These are phyloP conservation scores for Trichothecium sympodiale DNA, from an alignment of 2,329 filamentous ascomycete genomes.

Conservation along the genomic window DNA sequence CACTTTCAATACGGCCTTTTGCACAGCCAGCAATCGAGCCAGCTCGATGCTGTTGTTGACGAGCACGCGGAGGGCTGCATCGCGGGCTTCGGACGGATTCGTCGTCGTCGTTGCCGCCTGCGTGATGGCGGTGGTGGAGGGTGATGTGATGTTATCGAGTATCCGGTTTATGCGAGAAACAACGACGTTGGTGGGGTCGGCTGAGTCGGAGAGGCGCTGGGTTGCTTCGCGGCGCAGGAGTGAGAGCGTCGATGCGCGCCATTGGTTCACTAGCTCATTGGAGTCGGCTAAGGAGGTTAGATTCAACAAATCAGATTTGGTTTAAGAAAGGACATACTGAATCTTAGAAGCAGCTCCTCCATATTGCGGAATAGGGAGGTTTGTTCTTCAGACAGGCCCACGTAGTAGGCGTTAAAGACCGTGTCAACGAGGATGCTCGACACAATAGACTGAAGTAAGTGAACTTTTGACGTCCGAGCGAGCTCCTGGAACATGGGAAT, in stretches of 20 bases:
- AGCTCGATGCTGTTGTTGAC: slow-evolving; percentile 43
- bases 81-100: slow-evolving; percentile 29
- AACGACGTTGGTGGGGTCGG: slow-evolving; percentile 28
- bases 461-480: slow-evolving; percentile 38
- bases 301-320: background rate
- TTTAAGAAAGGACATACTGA: slow-evolving; percentile 13
- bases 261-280: slow-evolving; percentile 48
- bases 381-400: slow-evolving; percentile 47
- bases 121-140: slow-evolving; percentile 19
- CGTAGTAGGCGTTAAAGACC: slow-evolving; percentile 52
- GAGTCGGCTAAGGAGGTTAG: slow-evolving; percentile 22
- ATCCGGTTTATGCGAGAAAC: slow-evolving; percentile 36
- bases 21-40: slow-evolving; percentile 42
- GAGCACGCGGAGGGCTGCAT: slow-evolving; percentile 41
- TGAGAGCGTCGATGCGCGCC: slow-evolving; percentile 54
- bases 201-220: slow-evolving; percentile 32
- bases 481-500: slow-evolving; percentile 46
- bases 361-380: slow-evolving; percentile 36
- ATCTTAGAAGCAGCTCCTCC: slow-evolving; percentile 32
- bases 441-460: slow-evolving; percentile 51
- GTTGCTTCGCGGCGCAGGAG: slow-evolving; percentile 43
- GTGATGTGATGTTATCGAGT: slow-evolving; percentile 36
- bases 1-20: slow-evolving; percentile 46
- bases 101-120: slow-evolving; percentile 13
- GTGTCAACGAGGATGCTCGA: slow-evolving; percentile 48